A percentile compares a stretch with the other conserved stretches of the same genome.
phyloP scores from a whole-genome alignment of 2,329 filamentous ascomycete species.

The Trichoderma atrobrunneum region DNA sequence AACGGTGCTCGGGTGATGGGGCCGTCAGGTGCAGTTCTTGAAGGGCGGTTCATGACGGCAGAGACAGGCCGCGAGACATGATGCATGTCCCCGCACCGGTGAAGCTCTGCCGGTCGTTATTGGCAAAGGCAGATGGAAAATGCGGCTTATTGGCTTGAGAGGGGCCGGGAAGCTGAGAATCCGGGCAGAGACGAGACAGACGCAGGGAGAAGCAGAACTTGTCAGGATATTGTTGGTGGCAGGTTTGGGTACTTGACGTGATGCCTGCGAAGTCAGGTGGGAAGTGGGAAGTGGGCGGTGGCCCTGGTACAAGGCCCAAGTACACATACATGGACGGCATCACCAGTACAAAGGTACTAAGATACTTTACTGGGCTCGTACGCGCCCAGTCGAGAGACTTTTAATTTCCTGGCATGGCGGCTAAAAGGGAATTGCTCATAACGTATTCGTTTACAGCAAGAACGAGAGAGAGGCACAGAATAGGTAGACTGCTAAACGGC shows the following conservation, averaged over 20 bases:
- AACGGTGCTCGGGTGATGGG: neutral
- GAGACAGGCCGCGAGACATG: neutral
- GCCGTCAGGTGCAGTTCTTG: neutral
- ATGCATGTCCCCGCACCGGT: conserved; percentile 9
- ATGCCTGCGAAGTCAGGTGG: neutral
- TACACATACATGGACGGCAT: neutral
- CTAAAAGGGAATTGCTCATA: neutral
- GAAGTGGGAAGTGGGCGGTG: neutral
- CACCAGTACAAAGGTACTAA: neutral
- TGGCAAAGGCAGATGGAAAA: neutral
- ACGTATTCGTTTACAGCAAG: neutral
- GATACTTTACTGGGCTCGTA: neutral
- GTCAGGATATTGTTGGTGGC: neutral
- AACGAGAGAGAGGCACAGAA: neutral
- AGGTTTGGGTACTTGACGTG: neutral
- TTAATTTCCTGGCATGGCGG: neutral
- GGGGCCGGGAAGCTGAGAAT: neutral
- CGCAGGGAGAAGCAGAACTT: neutral
- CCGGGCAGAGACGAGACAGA: neutral
- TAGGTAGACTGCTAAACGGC: neutral
- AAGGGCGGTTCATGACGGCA: neutral
- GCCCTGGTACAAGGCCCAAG: neutral
- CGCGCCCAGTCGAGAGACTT: neutral
- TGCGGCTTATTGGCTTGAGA: neutral
- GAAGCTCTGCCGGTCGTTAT: neutral